Base-by-base conservation (phyloP, 805 yeast genomes). In the Pichia nanzhaoensis region DNA sequence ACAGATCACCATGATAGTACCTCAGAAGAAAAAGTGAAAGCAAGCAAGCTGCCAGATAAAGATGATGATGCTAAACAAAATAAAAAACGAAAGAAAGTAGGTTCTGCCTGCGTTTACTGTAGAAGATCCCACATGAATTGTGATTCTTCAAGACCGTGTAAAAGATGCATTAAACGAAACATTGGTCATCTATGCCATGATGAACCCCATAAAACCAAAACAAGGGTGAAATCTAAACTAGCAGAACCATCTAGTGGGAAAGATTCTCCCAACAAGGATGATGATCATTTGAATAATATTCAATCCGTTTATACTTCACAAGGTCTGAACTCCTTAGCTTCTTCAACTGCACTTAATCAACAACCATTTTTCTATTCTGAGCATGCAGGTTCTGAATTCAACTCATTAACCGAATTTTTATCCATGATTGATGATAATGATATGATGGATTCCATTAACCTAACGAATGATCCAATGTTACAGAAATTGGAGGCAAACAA, bases 71-170 rank as follows among this genome's bases (percentile, higher is more conserved):
- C 33, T 6, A 30, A 14, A 13, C 16, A 39, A 5, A 42, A 19
- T n/a, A 24, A 45, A 33, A 44, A 32, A 33, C 64, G 75, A 44
- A 75, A 71, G 61, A 78, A 80, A 56, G 78, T 75, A 13, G 75
- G 69, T 18, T 67, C 73, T 41, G 95, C 98, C 0, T 90, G 98
- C 65, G 84, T 90, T 1, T 90, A 85, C 58, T 90, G 97, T 60
- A 76, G 96, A 34, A 70, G 98, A 44, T 86, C 96, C 0, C 98
- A 90, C 61, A 86, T 90, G 90, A 84, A 88, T 27, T 90, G 98
- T 65, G 95, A 89, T 61, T 83, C 80, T 35, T 68, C 77, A 17
- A 64, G 87, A 55, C 80, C 93, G 6, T 86, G 95, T 57, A 75
- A 80, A 41, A 70, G 96, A 36, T 90, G 98, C 64, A 71, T 90